Conservation (phyloP, 2,329 filamentous ascomycete genomes). For the Colletotrichum cordylinicola region DNA sequence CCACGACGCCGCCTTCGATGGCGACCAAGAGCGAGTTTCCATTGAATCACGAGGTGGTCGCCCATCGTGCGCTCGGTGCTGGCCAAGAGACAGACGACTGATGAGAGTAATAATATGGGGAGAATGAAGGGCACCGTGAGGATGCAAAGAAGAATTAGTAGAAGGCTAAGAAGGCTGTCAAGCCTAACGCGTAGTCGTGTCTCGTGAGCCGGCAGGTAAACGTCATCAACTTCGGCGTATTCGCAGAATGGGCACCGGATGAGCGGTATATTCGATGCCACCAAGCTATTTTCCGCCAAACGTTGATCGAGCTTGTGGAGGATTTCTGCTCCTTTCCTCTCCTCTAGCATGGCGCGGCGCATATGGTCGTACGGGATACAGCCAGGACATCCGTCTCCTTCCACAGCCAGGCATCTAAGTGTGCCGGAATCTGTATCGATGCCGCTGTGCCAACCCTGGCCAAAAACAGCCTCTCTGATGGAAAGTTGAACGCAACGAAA, state of each 20-base stretch:
- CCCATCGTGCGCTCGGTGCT: conserved; percentile 48
- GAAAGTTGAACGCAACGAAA: conserved; percentile 83
- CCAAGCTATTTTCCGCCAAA: conserved; percentile 76
- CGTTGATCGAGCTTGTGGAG: conserved; percentile 80
- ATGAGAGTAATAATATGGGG: conserved; percentile 53
- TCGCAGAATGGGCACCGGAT: conserved; percentile 88
- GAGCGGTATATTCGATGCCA: conserved; percentile 76
- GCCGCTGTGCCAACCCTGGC: conserved; percentile 87
- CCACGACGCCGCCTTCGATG: conserved; percentile 75
- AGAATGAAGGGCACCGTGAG: conserved; percentile 62
- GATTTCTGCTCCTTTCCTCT: conserved; percentile 73
- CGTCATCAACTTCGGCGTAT: conserved; percentile 87
- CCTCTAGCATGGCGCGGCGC: conserved; percentile 72
- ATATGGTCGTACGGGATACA: conserved; percentile 74
- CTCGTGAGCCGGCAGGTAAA: conserved; percentile 66
- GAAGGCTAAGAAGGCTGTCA: conserved; percentile 51
- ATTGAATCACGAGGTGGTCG: conserved; percentile 46
- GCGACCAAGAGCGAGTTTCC: conserved; percentile 68
- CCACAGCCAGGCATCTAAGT: conserved; percentile 82
- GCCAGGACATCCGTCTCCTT: conserved; percentile 74
- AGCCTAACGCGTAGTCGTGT: conserved; percentile 62
- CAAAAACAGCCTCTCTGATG: conserved; percentile 87
- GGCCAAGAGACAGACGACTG: conserved; percentile 49
- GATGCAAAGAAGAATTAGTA: conserved; percentile 59
- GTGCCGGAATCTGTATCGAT: conserved; percentile 77